Conservation (phyloP, 1,284 basidiomycete genomes). For the Rhodotorula sp. region DNA sequence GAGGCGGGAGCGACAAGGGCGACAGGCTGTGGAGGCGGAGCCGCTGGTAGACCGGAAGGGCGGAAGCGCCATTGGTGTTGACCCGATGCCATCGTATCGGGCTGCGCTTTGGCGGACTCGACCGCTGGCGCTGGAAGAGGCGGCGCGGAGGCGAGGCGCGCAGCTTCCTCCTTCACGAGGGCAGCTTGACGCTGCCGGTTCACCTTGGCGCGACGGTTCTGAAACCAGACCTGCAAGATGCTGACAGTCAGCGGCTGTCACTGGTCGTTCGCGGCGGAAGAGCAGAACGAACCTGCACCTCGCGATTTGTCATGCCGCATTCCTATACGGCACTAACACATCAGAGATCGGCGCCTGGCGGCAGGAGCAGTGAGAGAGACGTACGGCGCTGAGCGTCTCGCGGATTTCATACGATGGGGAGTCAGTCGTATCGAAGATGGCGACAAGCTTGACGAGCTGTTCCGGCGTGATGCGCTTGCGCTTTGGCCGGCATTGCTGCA, state of each 20-base stretch:
- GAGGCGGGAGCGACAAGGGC: background rate
- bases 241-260: background rate
- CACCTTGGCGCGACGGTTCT: slow-evolving; percentile 47
- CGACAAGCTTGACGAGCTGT: slow-evolving; percentile 41
- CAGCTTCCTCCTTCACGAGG: slow-evolving; percentile 2
- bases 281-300: slow-evolving; percentile 37
- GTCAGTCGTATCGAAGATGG: slow-evolving; percentile 44
- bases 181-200: slow-evolving; percentile 27
- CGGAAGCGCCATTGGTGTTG: slow-evolving; percentile 26
- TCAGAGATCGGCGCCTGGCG: rapidly evolving
- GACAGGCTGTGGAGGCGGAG: background rate
- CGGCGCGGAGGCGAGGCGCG: background rate
- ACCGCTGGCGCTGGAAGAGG: too few relatives aligned
- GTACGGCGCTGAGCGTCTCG: slow-evolving; percentile 35
- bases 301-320: slow-evolving; percentile 46
- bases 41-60: background rate
- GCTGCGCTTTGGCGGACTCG: background rate
- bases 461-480: slow-evolving; percentile 44
- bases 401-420: slow-evolving; percentile 44
- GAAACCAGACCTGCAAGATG: slow-evolving; percentile 45
- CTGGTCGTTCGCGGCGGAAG: background rate
- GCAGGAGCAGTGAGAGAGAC: background rate
- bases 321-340: background rate
- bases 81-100: background rate
- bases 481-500: slow-evolving; percentile 35